Conservation (phyloP, 106 monocot species). For the Dendrobium chrysotoxum region DNA sequence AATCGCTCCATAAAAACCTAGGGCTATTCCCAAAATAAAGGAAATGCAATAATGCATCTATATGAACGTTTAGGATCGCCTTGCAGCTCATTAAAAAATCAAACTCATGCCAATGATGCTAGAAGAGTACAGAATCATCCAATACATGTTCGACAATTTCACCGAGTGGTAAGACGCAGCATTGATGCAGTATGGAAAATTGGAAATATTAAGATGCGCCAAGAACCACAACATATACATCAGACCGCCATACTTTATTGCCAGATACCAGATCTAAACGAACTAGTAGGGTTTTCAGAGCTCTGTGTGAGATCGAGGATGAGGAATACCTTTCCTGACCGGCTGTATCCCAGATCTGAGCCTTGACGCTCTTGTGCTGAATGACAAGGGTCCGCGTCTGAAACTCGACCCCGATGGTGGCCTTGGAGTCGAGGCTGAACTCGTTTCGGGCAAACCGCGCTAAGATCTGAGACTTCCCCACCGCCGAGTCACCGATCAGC, state of each 20-base stretch:
- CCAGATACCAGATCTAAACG: background rate
- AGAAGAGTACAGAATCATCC: no score
- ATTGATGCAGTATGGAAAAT: no score
- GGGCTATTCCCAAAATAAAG: background rate
- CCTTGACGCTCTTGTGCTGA: slow-evolving; percentile 62
- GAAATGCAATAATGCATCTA: background rate
- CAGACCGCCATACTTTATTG: background rate
- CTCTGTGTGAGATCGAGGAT: background rate
- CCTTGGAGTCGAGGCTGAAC: slow-evolving; percentile 80
- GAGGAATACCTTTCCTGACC: slow-evolving; percentile 60
- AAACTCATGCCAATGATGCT: background rate
- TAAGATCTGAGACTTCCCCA: slow-evolving; percentile 77
- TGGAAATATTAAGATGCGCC: no score
- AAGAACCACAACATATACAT: background rate
- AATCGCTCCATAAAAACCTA: background rate
- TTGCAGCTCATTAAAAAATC: background rate
- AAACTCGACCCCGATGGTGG: slow-evolving; percentile 86
- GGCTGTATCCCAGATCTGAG: slow-evolving; percentile 90
- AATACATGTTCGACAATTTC: no score
- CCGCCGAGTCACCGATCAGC: slow-evolving; percentile 59
- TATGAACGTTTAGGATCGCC: background rate
- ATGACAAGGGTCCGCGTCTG: slow-evolving; percentile 70
- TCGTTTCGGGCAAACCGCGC: slow-evolving; percentile 75
- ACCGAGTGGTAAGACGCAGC: no score
- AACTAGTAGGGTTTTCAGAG: no score